Evolutionary conservation across 495 filamentous ascomycete species (phyloP).

Genomic region (Chaetomium fimeti): DNA sequence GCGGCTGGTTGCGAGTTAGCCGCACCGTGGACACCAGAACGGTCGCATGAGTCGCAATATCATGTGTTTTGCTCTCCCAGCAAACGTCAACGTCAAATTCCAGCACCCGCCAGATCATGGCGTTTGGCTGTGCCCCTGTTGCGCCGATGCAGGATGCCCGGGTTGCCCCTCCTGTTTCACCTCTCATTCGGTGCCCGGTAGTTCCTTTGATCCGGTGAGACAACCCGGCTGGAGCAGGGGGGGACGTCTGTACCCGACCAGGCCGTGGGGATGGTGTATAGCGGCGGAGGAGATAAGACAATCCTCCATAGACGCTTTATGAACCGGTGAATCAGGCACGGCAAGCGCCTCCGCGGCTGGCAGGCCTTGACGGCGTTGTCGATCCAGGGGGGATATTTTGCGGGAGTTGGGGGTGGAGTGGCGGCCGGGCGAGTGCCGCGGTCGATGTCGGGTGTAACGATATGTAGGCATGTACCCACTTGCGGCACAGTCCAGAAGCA

Average conservation of each 20-base stretch:
- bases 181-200: background rate
- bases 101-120: background rate
- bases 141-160: background rate
- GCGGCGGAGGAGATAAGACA: background rate
- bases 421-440: background rate
- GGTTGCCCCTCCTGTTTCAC: slow-evolving; percentile 3
- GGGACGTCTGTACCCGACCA: background rate
- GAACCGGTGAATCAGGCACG: slow-evolving; percentile 31
- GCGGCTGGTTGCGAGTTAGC: slow-evolving; percentile 7
- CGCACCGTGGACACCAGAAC: slow-evolving; percentile 25
- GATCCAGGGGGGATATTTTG: slow-evolving; percentile 17
- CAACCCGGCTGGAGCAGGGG: background rate
- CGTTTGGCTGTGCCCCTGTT: background rate
- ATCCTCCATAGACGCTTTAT: background rate
- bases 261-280: slow-evolving; percentile 3
- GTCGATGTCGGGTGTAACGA: slow-evolving; percentile 1
- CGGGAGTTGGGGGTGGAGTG: slow-evolving; percentile 7
- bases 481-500: background rate
- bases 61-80: slow-evolving; percentile 29
- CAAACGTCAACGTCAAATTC: slow-evolving; percentile 13
- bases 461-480: slow-evolving; percentile 2
- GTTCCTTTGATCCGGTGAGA: background rate
- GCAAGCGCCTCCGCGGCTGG: slow-evolving; percentile 21
- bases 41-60: slow-evolving; percentile 31
- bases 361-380: slow-evolving; percentile 2